Evolutionary conservation across 1,139 yeast genomes (phyloP), one percentile per base, ranked within the genome.

Genomic region (Suhomyces atakaporum): DNA sequence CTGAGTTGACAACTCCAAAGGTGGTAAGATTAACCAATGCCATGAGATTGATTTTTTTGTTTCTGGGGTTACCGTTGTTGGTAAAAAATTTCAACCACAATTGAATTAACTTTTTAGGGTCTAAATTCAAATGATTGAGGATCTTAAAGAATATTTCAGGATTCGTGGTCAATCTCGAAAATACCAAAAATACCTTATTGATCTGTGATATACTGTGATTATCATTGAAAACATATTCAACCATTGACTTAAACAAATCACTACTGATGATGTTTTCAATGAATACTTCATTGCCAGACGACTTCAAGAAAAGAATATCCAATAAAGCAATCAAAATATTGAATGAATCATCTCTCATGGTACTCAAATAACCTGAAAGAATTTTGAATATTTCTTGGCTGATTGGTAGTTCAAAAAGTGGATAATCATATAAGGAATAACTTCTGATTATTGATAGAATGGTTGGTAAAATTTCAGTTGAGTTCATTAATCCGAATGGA

Each of bases 391-490:
- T 56, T 25, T 68, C 69, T 5, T 5, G 8, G 24, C 36, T 11
- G 27, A 28, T 11, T 19, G 39, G 11, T 14, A 29, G 7, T 56
- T 62, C 28, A 41, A 78, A 73, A n/a, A 80, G 49, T 7, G 66
- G 62, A 1, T 83, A 79, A 6, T 78, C 62, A 19, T 87, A 58
- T 27, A 88, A 62, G 0, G 83, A 58, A 57, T 89, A 90, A 44
- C 92, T 81, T 56, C 92, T 77, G 9, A 84, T 58, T 9, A 90
- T 79, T 14, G 81, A 77, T 29, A 90, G 58, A 14, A 86, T 70
- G 4, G 79, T 63, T 1, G 90, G 84, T 32, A 92, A 62, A 16
- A 84, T 78, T 55, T 92, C 98, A 0, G 97, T 85, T 33, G 85
- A 79, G 38, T 77, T 75, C 42, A 74, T 56, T 35, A 75, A 63